Evolutionary conservation across 768 basidiomycete species (phyloP).

Genomic region (Boletellus emodensis): DNA sequence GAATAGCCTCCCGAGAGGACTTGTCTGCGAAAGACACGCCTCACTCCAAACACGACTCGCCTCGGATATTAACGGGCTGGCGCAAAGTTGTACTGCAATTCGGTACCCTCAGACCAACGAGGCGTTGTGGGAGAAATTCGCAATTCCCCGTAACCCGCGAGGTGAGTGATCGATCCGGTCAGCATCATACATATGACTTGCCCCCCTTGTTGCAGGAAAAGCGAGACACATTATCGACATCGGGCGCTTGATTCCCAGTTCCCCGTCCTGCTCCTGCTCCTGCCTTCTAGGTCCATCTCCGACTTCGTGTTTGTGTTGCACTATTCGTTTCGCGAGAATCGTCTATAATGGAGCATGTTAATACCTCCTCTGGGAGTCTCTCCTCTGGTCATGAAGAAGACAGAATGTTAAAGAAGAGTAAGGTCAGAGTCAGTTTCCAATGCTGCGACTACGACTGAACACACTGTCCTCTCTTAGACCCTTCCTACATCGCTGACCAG

Average conservation of each 20-base stretch:
- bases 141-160: not conserved
- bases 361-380: not conserved
- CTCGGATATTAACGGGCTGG: not conserved
- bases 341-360: constrained; percentile 4
- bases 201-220: not conserved
- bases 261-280: not conserved
- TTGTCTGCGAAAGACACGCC: not conserved
- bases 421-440: constrained; percentile 9
- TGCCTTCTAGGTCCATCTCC: not conserved
- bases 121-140: constrained; percentile 8
- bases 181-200: not conserved
- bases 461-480: not conserved
- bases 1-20: not conserved
- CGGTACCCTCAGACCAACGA: constrained; percentile 9
- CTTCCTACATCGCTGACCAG: constrained; percentile 3
- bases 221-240: constrained; percentile 7
- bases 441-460: constrained; percentile 3
- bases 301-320: not conserved
- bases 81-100: constrained; percentile 3
- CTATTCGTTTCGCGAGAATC: not conserved
- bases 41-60: not conserved
- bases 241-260: not conserved
- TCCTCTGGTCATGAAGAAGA: not conserved
- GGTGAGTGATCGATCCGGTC: constrained; percentile 9
- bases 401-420: not conserved